Evolutionary conservation across 2,329 filamentous ascomycete genomes (phyloP).

Genomic region (Monosporascus ibericus): DNA sequence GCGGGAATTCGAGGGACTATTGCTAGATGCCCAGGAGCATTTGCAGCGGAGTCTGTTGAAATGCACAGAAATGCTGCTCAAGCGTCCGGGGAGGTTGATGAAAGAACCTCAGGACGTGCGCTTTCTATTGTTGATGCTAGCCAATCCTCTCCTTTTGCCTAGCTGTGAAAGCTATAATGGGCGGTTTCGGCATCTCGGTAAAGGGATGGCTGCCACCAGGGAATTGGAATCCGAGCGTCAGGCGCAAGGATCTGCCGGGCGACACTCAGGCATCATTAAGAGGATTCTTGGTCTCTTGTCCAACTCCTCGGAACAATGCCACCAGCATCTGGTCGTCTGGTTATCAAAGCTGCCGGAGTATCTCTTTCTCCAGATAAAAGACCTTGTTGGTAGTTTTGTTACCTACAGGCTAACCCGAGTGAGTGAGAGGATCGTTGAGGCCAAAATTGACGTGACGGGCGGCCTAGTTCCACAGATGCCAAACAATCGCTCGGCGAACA

Average conservation of each 20-base stretch:
- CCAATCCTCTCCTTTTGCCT: conserved; percentile 68
- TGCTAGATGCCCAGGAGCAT: conserved; percentile 58
- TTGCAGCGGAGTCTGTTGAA: conserved; percentile 67
- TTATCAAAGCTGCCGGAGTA: conserved; percentile 63
- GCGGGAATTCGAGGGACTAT: conserved; percentile 39
- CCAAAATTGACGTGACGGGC: conserved; percentile 53
- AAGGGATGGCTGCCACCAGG: conserved; percentile 9
- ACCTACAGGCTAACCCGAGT: conserved; percentile 72
- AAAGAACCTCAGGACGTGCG: conserved; percentile 64
- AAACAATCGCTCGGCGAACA: conserved; percentile 52
- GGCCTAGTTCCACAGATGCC: conserved; percentile 70
- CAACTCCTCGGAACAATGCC: conserved; percentile 68
- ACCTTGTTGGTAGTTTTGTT: conserved; percentile 71
- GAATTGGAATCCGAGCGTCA: conserved; percentile 9
- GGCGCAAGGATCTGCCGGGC: conserved; percentile 33
- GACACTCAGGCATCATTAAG: conserved; percentile 81
- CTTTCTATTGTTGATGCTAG: conserved; percentile 71
- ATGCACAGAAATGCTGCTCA: conserved; percentile 71
- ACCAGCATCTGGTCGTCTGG: conserved; percentile 73
- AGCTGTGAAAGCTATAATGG: conserved; percentile 35
- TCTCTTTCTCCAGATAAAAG: conserved; percentile 68
- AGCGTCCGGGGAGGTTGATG: conserved; percentile 67
- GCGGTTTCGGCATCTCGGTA: conserved; percentile 28
- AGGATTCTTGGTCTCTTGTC: conserved; percentile 74
- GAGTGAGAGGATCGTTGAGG: conserved; percentile 58